Base-by-base conservation (phyloP, 106 monocot genomes). In the Cymbidium sinense region DNA sequence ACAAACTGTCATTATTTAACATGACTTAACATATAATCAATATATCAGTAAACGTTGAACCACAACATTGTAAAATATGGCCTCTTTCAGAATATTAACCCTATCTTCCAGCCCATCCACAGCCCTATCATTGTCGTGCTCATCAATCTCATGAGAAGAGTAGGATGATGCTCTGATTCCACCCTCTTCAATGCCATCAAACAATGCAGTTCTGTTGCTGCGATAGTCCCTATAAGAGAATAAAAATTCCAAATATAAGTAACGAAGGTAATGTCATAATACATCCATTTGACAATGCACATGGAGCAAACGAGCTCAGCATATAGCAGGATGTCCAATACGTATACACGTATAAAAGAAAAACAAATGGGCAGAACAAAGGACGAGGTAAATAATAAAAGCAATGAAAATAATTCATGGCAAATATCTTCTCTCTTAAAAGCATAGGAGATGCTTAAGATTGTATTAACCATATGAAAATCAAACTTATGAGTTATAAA, bases 161-260 rank as follows among this genome's bases (percentile, higher is more conserved):
- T 88, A 88, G 34, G 86, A 78, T 43, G 86, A 78, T 34, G 81
- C 81, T 72, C 76, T 76, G 25, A 83, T 86, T 51, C 85, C 81
- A 67, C 88, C 88, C 21, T 88, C 88, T 77, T 88, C 88, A 29
- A 88, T 88, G 58, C 81, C 83, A 83, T 88, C 88, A 83, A 88
- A 88, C 18, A 86, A 51, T 81, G 88, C 85, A 85, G 83, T 64
- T 79, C 88, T 88, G 50, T 65, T 78, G 36, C 81, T 73, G 25
- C 83, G 80, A 61, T 85, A 74, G 50, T 86, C 85, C 61, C 88
- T 88, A 80, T 11, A 76, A 62, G 70, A 77, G n/a, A n/a, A n/a
- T n/a, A 27, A 37, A 51, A 55, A 13, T 13, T 15, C 47, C 39
- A 6, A 51, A 31, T 0, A 71, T 30, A 71, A 37, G 37, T 37